Conservation (phyloP, 139 green algal species). For the Haematococcus lacustris region DNA sequence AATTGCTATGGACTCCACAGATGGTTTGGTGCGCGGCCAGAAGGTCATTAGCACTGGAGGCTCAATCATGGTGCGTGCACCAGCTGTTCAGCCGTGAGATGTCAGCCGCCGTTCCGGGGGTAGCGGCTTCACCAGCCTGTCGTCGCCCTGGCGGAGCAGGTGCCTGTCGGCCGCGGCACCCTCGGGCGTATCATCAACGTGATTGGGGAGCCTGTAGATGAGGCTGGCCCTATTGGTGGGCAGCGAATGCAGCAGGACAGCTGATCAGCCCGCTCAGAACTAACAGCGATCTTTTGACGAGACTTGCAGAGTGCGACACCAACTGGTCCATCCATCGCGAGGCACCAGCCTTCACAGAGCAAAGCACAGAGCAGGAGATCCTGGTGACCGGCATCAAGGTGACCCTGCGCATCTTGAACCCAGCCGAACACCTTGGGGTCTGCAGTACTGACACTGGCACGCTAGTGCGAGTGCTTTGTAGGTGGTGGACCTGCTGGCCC, state of each 20-base stretch:
- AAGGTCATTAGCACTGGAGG: slow-evolving; percentile 82
- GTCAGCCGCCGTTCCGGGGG: too few species aligned
- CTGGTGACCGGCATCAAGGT: slow-evolving; percentile 99
- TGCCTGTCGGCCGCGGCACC: slow-evolving; percentile 92
- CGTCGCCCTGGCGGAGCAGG: too few species aligned
- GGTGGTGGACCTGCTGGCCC: slow-evolving; percentile 97
- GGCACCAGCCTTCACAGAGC: slow-evolving; percentile 89
- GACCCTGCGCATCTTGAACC: too few species aligned
- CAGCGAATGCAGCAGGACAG: background rate
- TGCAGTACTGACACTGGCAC: too few species aligned
- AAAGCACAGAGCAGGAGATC: slow-evolving; percentile 95
- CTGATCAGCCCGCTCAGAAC: background rate
- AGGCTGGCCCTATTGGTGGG: slow-evolving; percentile 88
- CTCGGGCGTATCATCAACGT: slow-evolving; percentile 99
- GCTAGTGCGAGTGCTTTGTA: too few species aligned
- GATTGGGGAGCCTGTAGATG: slow-evolving; percentile 98
- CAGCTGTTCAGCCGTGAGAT: too few species aligned
- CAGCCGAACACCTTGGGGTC: too few species aligned
- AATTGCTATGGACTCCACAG: slow-evolving; percentile 98
- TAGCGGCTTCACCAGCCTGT: too few species aligned
- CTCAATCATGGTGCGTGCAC: slow-evolving; percentile 92
- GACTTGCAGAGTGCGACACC: slow-evolving; percentile 63
- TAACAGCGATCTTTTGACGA: background rate
- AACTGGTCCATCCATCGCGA: slow-evolving; percentile 92
- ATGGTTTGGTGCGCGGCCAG: slow-evolving; percentile 92